Percentiles rank a stretch among this genome's conserved stretches.
Evolutionary conservation across 768 basidiomycete species (phyloP).

Genomic region (Jaapia argillacea): DNA sequence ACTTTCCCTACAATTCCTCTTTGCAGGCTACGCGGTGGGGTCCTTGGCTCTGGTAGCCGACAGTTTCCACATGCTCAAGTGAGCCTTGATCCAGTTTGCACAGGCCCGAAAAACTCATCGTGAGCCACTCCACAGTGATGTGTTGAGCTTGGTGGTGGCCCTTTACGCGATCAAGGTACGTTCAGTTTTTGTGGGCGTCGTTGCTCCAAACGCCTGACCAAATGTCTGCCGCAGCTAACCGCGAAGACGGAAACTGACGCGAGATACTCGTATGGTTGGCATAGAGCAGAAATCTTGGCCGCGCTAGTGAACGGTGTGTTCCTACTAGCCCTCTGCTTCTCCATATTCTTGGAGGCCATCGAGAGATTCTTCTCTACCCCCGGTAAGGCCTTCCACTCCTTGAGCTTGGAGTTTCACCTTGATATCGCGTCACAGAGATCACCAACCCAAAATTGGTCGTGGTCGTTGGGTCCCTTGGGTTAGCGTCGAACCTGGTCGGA

Average conservation of each 20-base stretch:
- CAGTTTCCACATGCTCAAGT: slow-evolving; percentile 99
- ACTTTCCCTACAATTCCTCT: slow-evolving; percentile 7
- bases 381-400: slow-evolving; percentile 33
- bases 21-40: slow-evolving; percentile 84
- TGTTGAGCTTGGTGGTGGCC: slow-evolving; percentile 90
- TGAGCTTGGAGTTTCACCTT: slow-evolving; percentile 1
- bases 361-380: slow-evolving; percentile 81
- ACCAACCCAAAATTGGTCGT: slow-evolving; percentile 84
- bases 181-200: slow-evolving; percentile 8
- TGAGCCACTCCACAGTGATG: slow-evolving; percentile 57
- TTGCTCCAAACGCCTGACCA: slow-evolving; percentile 3
- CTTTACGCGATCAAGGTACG: slow-evolving; percentile 84
- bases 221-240: slow-evolving; percentile 42
- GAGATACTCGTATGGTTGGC: slow-evolving; percentile 97
- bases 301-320: slow-evolving; percentile 96
- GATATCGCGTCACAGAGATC: slow-evolving; percentile 48
- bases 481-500: slow-evolving; percentile 88
- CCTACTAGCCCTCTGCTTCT: slow-evolving; percentile 92
- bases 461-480: slow-evolving; percentile 79
- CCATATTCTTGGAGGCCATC: slow-evolving; percentile 87
- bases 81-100: slow-evolving; percentile 19
- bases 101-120: neutral
- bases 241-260: slow-evolving; percentile 47
- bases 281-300: slow-evolving; percentile 92
- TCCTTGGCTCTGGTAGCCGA: slow-evolving; percentile 94